Evolutionary conservation across 2,329 filamentous ascomycete species (phyloP).

Genomic region (Arthrobotrys musiformis): DNA sequence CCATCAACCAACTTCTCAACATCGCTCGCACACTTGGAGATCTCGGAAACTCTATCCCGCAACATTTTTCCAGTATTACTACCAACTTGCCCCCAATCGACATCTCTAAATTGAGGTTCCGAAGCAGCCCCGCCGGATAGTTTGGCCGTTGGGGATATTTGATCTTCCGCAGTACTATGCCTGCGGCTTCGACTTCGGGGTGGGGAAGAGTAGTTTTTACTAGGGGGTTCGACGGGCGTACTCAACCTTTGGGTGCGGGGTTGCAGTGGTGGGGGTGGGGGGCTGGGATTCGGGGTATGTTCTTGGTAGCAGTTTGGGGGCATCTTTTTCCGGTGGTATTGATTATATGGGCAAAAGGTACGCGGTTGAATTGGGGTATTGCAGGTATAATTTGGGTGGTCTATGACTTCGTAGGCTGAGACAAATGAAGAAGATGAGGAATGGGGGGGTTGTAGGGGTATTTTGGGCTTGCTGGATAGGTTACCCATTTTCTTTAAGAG

Average conservation of each 20-base stretch:
- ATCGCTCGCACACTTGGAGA: neutral
- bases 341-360: neutral
- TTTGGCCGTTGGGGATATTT: neutral
- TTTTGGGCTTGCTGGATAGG: slow-evolving; percentile 5
- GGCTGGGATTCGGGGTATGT: neutral
- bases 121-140: neutral
- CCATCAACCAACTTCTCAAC: neutral
- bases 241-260: neutral
- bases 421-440: slow-evolving; percentile 11
- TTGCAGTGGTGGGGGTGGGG: neutral
- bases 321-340: neutral
- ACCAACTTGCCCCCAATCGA: slow-evolving; percentile 16
- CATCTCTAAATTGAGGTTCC: neutral
- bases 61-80: neutral
- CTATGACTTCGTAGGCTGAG: slow-evolving; percentile 1
- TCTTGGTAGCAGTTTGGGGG: neutral
- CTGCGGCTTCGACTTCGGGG: neutral
- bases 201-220: neutral
- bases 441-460: neutral
- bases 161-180: slow-evolving; percentile 5
- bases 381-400: neutral
- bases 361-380: neutral
- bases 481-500: slow-evolving; percentile 9
- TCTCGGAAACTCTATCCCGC: slow-evolving; percentile 3
- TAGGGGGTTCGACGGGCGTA: neutral